Percentiles rank a stretch among this genome's conserved stretches.
Evolutionary conservation across 345 rosid genomes (phyloP).

Genomic region (Arabis alpina): DNA sequence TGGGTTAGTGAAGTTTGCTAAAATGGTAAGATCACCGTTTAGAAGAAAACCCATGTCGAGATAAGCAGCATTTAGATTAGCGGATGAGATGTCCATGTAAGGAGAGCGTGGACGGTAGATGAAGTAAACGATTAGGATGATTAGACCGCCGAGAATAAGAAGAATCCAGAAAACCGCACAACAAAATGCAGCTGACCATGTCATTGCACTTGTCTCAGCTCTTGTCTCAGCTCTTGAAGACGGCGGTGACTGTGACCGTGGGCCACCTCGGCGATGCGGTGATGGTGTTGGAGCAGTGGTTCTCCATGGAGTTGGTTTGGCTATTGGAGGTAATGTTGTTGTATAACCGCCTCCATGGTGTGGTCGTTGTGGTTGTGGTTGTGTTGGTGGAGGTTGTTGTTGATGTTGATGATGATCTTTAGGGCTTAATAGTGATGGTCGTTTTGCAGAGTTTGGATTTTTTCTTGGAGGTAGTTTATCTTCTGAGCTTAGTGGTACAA

Average conservation of each 20-base stretch:
- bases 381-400: conserved; percentile 4
- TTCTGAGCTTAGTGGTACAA: conserved; percentile 42
- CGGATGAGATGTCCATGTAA: conserved; percentile 59
- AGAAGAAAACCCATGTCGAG: conserved; percentile 76
- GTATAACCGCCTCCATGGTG: conserved; percentile 28
- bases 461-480: conserved; percentile 24
- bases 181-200: conserved; percentile 70
- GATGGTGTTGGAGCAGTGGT: conserved; percentile 42
- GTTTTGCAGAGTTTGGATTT: conserved; percentile 26
- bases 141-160: conserved; percentile 70
- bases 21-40: conserved; percentile 72
- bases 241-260: conserved; percentile 23
- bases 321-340: conserved; percentile 41
- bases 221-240: conserved; percentile 44
- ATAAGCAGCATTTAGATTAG: conserved; percentile 78
- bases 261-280: conserved; percentile 31
- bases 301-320: conserved; percentile 40
- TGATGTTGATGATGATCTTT: conserved; percentile 27
- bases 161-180: conserved; percentile 72
- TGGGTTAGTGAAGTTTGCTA: conserved; percentile 82
- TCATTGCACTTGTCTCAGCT: conserved; percentile 45
- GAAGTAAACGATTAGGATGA: conserved; percentile 72
- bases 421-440: conserved; percentile 30
- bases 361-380: conserved; percentile 18
- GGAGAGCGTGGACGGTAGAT: conserved; percentile 86